Evolutionary conservation across 2,329 filamentous ascomycete genomes (phyloP), one percentile per base, ranked within the genome.

Genomic region (Fusarium newnesense): DNA sequence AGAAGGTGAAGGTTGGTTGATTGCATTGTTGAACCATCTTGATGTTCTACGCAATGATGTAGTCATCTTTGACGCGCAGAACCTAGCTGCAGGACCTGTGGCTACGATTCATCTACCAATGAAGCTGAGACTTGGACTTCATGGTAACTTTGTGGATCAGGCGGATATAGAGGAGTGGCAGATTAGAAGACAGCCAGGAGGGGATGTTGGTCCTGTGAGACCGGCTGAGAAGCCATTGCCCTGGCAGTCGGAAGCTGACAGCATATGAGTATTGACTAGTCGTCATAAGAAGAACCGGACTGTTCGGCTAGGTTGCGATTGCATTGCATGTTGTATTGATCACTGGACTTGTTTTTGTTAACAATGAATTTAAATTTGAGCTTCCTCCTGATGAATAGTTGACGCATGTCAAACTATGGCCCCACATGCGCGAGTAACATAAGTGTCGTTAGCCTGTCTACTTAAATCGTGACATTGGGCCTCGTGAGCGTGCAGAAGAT

Each of bases 131-230:
- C 61, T 69, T 12, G 67, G 67, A 21, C 67, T 70, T 21, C 67
- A 70, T 13, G 64, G 67, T 0, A 70, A 70, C 28, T 72, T 69
- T 43, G 64, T 70, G 26, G 53, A 64, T 24, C 39, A 64, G 10
- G 4, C 13, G 19, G 67, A 70, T 7, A 69, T 70, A 39, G 67
- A 69, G 13, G 59, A 70, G n/a, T 70, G 53, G 53, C 53, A 57
- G 30, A 2, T 0, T 0, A 57, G 39, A 16, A 4, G 53, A 7
- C 18, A 57, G 7, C 39, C 30, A 21, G n/a, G 39, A 26, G 53
- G 53, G 15, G 39, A 46, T 34, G 53, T 34, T 34, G 53, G 53
- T 9, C 53, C 53, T 0, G 53, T 46, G 39, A 57, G n/a, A 3
- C 18, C 39, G 18, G 53, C 53, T 1, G 39, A 46, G 12, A 57